These are phyloP conservation scores for Parsonsia alboflavescens DNA, from an alignment of 257 asterid species.

Conservation along the genomic window DNA sequence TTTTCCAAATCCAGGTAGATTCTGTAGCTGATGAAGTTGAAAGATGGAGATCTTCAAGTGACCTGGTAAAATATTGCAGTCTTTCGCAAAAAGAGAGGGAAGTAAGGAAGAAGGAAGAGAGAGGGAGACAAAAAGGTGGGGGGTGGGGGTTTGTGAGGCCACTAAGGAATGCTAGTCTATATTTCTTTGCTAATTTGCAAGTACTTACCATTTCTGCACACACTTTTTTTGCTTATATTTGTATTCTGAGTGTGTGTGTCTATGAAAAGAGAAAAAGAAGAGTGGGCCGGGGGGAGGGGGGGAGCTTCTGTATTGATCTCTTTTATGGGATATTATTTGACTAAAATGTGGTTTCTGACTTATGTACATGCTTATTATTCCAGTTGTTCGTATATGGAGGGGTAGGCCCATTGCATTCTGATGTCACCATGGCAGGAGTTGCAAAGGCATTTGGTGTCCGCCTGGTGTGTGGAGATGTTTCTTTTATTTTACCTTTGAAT, in stretches of 20 bases:
- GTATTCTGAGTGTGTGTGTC: not conserved
- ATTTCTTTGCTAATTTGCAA: not conserved
- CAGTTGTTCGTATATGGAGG: conserved; percentile 91
- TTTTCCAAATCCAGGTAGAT: conserved; percentile 58
- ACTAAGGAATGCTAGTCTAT: not conserved
- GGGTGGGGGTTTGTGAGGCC: not conserved
- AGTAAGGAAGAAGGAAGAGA: not conserved
- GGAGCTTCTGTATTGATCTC: conserved; percentile 3
- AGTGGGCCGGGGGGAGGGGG: not conserved
- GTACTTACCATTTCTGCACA: not conserved
- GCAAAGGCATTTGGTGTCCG: conserved; percentile 98
- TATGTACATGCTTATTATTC: conserved; percentile 3
- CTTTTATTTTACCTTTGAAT: conserved; percentile 1
- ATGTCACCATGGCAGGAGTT: conserved; percentile 83
- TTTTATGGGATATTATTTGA: not conserved
- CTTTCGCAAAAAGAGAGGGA: not conserved
- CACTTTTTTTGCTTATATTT: not conserved
- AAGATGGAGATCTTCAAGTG: conserved; percentile 58
- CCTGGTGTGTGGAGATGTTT: conserved; percentile 35
- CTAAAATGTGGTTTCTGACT: not conserved
- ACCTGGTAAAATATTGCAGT: conserved; percentile 52
- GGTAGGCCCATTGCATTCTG: conserved; percentile 86
- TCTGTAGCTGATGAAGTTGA: conserved; percentile 91
- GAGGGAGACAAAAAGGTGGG: not conserved
- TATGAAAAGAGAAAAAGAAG: not conserved